Percentiles rank a stretch among this genome's conserved stretches.
phyloP scores from a whole-genome alignment of 352 stramenopile genomes.

The Hyphochytrium catenoides region DNA sequence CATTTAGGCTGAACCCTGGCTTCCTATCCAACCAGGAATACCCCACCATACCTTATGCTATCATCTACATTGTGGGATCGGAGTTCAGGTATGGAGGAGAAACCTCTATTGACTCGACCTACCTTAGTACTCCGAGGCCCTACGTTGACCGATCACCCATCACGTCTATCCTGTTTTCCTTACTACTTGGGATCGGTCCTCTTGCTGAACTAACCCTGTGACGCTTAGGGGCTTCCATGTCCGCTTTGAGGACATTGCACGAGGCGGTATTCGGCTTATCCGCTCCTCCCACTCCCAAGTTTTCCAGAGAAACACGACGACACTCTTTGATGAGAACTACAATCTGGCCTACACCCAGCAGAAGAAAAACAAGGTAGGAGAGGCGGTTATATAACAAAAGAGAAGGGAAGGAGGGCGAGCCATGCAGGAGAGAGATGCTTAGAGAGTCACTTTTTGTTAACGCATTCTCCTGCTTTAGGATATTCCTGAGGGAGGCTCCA shows the following conservation, averaged over 20 bases:
- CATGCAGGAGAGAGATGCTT: too few relatives aligned
- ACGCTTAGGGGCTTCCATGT: constrained; percentile 62
- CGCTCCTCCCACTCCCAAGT: constrained; percentile 35
- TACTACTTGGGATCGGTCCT: too few relatives aligned
- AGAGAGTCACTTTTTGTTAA: too few relatives aligned
- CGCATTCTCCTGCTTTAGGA: too few relatives aligned
- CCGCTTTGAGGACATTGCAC: constrained; percentile 50
- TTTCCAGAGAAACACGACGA: constrained; percentile 18
- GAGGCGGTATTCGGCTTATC: constrained; percentile 43
- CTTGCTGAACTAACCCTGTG: too few relatives aligned
- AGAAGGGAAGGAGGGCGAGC: too few relatives aligned
- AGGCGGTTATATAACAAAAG: too few relatives aligned
- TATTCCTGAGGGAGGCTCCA: constrained; percentile 51
- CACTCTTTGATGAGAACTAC: constrained; percentile 54
- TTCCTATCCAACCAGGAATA: constrained; percentile 27
- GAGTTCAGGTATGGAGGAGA: too few relatives aligned
- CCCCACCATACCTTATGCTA: constrained; percentile 73
- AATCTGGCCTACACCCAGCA: constrained; percentile 57
- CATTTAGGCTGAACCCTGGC: constrained; percentile 38
- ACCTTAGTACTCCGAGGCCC: too few relatives aligned
- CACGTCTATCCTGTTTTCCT: too few relatives aligned
- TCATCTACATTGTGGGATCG: constrained; percentile 89
- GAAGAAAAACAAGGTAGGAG: constrained; percentile 64
- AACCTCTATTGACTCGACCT: too few relatives aligned
- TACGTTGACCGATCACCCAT: too few relatives aligned